Evolutionary conservation across 345 rosid species (phyloP).

Genomic region (Salix udensis): DNA sequence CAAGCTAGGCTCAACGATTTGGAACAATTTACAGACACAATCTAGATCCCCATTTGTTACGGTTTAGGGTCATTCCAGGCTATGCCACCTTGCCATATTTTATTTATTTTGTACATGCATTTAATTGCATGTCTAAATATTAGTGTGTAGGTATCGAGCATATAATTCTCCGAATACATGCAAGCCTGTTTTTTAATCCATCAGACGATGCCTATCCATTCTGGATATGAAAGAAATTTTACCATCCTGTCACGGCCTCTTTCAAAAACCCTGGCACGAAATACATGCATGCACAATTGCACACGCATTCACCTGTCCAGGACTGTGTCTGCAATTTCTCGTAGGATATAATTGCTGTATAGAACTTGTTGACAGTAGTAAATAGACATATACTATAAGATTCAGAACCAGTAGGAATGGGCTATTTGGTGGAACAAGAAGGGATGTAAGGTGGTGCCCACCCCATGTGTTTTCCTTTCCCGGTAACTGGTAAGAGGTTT

Average conservation of each 20-base stretch:
- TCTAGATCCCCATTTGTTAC: no score
- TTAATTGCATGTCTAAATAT: neutral
- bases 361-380: neutral
- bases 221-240: neutral
- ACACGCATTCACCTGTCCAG: neutral
- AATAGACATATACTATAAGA: neutral
- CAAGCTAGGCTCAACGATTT: no score
- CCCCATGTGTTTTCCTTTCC: slow-evolving; percentile 32
- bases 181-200: neutral
- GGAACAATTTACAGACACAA: no score
- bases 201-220: neutral
- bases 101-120: neutral
- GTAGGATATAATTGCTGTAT: neutral
- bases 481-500: slow-evolving; percentile 34
- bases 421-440: slow-evolving; percentile 18
- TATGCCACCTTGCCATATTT: neutral
- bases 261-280: neutral
- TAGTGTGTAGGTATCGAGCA: neutral
- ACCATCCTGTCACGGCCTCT: neutral
- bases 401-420: slow-evolving; percentile 35
- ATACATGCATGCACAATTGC: neutral
- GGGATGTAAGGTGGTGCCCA: slow-evolving; percentile 23
- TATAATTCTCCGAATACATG: neutral
- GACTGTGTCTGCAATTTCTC: neutral
- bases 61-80: no score